phyloP scores from a whole-genome alignment of 164 flowering plant species.

The Liriodendron chinense region DNA sequence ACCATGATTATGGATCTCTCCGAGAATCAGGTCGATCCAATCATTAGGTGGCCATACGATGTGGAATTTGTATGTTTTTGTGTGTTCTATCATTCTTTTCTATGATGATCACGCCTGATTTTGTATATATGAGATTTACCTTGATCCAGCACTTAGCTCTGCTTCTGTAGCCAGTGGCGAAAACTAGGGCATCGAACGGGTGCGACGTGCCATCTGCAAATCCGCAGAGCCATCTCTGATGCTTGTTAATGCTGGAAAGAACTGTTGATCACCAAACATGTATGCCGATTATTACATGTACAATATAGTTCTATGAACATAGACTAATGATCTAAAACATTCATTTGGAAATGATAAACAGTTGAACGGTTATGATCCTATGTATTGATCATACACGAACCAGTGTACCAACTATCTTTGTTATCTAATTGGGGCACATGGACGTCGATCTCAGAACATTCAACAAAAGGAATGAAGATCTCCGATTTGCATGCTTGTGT shows the following conservation, averaged over 20 bases:
- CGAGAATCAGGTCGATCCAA: not conserved
- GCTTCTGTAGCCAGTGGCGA: slow-evolving; percentile 12
- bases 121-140: not conserved
- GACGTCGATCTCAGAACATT: no score
- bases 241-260: not conserved
- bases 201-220: not conserved
- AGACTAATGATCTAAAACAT: not conserved
- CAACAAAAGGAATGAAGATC: no score
- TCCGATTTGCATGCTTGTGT: no score
- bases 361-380: no score
- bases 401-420: no score
- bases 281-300: not conserved
- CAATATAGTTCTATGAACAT: not conserved
- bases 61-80: not conserved
- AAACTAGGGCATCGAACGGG: slow-evolving; percentile 4
- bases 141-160: not conserved
- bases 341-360: no score
- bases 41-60: not conserved
- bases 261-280: not conserved
- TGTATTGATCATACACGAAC: no score
- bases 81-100: not conserved
- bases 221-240: not conserved
- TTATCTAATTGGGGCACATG: no score
- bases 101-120: not conserved
- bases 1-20: not conserved